These are phyloP conservation scores for Tilletia indica DNA, from an alignment of 1,284 basidiomycete genomes.

Conservation along the genomic window DNA sequence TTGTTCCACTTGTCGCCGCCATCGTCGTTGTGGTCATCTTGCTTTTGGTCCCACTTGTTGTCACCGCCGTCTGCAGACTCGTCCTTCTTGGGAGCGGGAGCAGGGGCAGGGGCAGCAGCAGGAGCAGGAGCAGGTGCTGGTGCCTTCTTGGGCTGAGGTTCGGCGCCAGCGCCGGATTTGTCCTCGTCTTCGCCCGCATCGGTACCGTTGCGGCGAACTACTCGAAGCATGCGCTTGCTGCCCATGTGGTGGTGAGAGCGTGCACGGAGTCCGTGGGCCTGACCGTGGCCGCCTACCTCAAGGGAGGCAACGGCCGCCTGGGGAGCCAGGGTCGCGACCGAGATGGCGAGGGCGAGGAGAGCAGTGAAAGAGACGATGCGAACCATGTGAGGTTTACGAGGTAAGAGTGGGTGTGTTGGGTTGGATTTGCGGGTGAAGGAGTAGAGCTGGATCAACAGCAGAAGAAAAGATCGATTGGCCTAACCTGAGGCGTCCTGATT, in stretches of 20 bases:
- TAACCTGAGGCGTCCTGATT: too few relatives aligned
- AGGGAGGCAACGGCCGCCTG: not conserved
- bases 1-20: conserved; percentile 7
- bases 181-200: not conserved
- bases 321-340: not conserved
- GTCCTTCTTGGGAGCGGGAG: conserved; percentile 9
- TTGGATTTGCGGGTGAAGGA: not conserved
- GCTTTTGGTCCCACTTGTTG: not conserved
- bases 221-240: conserved; percentile 15
- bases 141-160: conserved; percentile 9
- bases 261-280: conserved; percentile 12
- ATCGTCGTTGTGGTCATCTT: not conserved
- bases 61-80: not conserved
- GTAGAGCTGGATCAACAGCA: conserved; percentile 17
- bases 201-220: conserved; percentile 12
- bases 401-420: not conserved
- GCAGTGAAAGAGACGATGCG: conserved; percentile 8
- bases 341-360: conserved; percentile 3
- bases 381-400: conserved; percentile 3
- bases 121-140: not conserved
- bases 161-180: conserved; percentile 8
- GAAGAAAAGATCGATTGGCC: not conserved
- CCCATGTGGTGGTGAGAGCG: conserved; percentile 17
- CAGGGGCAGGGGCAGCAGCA: conserved; percentile 2
- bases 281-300: not conserved